Base-by-base conservation (phyloP, 2,329 filamentous ascomycete species). In the Aspergillus ochraceoroseus region DNA sequence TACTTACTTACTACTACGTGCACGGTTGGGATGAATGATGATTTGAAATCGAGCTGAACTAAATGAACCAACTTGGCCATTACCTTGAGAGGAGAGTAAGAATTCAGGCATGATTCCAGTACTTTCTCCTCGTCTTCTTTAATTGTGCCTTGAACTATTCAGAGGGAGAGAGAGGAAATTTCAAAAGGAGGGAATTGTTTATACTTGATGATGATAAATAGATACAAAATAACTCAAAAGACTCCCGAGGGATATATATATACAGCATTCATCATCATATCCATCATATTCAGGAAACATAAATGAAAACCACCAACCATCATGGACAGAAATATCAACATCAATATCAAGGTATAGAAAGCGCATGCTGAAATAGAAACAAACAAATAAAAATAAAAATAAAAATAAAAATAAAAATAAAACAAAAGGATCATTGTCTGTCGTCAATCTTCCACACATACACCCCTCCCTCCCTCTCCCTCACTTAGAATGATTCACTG, bases 11-110 rank as follows among this genome's bases (percentile, higher is more conserved):
- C 20, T 22, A 5, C 20, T 22, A 22, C 20, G 20, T 22, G 5
- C 9, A 22, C 20, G 40, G 28, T 37, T 37, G 33, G 41, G 44
- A 41, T 41, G 36, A 44, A 29, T 34, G 33, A 41, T 43, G 35
- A 31, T 32, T 36, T 28, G 18, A 20, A 32, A 32, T 20, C 26
- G 15, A 13, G 9, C 32, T 22, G 19, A 27, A 18, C 18, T 36
- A 25, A 18, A 32, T 32, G 20, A 9, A 22, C 9, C 9, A 5
- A 22, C 20, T 22, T 22, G 5, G 5, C 5, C 5, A 22, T 22
- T n/a, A n/a, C n/a, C n/a, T n/a, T n/a, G n/a, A n/a, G n/a, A n/a
- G n/a, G n/a, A n/a, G n/a, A n/a, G n/a, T n/a, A n/a, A n/a, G n/a
- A n/a, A n/a, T n/a, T n/a, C n/a, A n/a, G n/a, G n/a, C n/a, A n/a